These are phyloP conservation scores for Cichorium intybus DNA, from an alignment of 140 eudicot species.

Conservation along the genomic window DNA sequence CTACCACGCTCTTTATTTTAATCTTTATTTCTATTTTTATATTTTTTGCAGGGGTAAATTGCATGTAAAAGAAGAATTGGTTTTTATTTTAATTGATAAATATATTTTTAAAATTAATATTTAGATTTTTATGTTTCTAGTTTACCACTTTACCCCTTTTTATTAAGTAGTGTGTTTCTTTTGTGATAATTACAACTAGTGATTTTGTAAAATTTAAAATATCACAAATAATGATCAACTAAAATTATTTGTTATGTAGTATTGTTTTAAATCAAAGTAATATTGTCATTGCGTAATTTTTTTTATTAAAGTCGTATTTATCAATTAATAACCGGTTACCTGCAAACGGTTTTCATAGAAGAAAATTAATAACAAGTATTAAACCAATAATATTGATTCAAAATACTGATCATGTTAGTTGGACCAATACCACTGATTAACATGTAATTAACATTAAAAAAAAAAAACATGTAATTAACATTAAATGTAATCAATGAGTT, in stretches of 20 bases:
- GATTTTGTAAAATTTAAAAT: not conserved
- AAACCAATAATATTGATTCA: not conserved
- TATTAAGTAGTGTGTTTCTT: too few relatives aligned
- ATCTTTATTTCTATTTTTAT: not conserved
- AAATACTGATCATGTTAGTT: not conserved
- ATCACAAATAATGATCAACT: not conserved
- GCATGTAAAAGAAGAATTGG: not conserved
- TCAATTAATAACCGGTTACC: not conserved
- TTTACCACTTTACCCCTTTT: too few relatives aligned
- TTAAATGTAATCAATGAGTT: not conserved
- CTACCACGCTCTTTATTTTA: conserved; percentile 4
- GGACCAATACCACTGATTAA: not conserved
- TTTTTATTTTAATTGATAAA: not conserved
- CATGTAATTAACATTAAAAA: not conserved
- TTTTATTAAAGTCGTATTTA: too few relatives aligned
- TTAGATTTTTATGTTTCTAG: not conserved
- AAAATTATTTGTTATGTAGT: not conserved
- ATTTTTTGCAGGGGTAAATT: not conserved
- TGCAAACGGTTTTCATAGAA: not conserved
- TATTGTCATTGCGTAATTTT: not conserved
- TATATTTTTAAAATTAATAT: not conserved
- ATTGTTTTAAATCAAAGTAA: too few relatives aligned
- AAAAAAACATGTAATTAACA: not conserved
- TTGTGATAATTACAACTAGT: not conserved
- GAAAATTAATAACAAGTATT: not conserved